These are phyloP conservation scores for Trichomonas gallinae DNA, from an alignment of 208 protist genomes.

Conservation along the genomic window DNA sequence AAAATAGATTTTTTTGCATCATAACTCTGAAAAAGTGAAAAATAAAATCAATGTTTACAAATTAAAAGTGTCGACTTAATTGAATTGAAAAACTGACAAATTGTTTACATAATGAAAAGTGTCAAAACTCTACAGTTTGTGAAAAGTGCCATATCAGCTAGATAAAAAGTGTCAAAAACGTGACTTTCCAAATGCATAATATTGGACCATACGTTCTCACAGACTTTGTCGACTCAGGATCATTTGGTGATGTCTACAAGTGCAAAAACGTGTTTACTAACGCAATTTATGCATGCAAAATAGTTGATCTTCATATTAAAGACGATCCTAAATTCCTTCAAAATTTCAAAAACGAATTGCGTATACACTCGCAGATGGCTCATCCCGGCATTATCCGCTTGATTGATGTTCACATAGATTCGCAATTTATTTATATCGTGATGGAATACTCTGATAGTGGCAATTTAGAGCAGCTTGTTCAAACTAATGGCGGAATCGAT, in stretches of 20 bases:
- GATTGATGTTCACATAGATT: background rate
- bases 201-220: background rate
- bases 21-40: too few species aligned
- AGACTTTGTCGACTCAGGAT: background rate
- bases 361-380: background rate
- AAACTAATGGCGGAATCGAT: background rate
- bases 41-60: too few species aligned
- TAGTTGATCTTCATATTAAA: background rate
- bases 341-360: constrained; percentile 13
- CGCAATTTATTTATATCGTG: background rate
- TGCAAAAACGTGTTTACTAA: background rate
- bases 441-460: background rate
- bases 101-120: too few species aligned
- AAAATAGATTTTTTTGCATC: too few species aligned
- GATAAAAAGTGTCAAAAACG: too few species aligned
- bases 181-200: too few species aligned
- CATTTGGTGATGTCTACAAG: background rate
- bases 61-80: too few species aligned
- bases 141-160: too few species aligned
- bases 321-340: background rate
- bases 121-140: too few species aligned
- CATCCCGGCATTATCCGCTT: background rate
- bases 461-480: background rate
- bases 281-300: background rate
- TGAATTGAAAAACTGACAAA: too few species aligned